Evolutionary conservation across 129 eudicot species (phyloP).

Genomic region (Logfia minima): DNA sequence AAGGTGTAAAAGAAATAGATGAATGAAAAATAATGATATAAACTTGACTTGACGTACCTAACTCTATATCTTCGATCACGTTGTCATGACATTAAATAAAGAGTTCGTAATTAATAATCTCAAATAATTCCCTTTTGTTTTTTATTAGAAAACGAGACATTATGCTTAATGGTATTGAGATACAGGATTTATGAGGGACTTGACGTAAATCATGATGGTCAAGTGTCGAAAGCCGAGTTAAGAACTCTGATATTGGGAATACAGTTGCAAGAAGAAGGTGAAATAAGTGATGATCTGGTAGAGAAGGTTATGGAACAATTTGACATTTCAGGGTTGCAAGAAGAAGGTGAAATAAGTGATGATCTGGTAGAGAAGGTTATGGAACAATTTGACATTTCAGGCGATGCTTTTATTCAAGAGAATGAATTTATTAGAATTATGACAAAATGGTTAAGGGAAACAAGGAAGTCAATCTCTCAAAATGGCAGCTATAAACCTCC

Average conservation of each 20-base stretch:
- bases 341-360: slow-evolving; percentile 32
- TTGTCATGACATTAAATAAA: no score
- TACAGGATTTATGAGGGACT: slow-evolving; percentile 51
- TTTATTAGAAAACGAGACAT: neutral
- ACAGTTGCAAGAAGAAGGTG: slow-evolving; percentile 43
- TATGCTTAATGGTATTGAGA: neutral
- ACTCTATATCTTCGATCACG: no score
- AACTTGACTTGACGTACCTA: no score
- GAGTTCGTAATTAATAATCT: slow-evolving; percentile 34
- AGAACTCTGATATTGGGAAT: slow-evolving; percentile 52
- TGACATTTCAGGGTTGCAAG: slow-evolving; percentile 53
- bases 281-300: slow-evolving; percentile 31
- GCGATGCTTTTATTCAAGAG: slow-evolving; percentile 40
- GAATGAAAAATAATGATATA: no score
- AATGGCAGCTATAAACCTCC: slow-evolving; percentile 27
- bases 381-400: slow-evolving; percentile 48
- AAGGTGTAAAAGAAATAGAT: no score
- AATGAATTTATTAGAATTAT: slow-evolving; percentile 49
- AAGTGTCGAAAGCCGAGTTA: slow-evolving; percentile 48
- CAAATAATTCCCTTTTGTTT: neutral
- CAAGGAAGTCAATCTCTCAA: slow-evolving; percentile 20
- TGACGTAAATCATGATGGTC: slow-evolving; percentile 40
- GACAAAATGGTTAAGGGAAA: slow-evolving; percentile 39
- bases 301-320: slow-evolving; percentile 46
- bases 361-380: slow-evolving; percentile 38